A percentile compares a stretch with the other conserved stretches of the same genome.
Evolutionary conservation across 495 filamentous ascomycete genomes (phyloP).

Genomic region (Aspergillus steynii): DNA sequence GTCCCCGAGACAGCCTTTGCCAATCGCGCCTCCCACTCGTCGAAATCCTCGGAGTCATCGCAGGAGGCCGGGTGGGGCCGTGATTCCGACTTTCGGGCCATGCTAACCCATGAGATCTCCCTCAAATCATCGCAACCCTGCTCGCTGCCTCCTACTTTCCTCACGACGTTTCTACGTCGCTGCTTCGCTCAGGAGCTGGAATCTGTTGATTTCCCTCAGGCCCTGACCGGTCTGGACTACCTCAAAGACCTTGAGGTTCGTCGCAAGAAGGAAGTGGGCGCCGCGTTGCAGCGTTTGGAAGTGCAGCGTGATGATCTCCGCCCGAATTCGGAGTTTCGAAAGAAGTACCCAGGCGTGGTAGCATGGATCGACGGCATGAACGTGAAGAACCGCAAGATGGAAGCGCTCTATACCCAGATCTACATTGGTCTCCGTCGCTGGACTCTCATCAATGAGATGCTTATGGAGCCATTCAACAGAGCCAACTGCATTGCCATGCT

Average conservation of each 20-base stretch:
- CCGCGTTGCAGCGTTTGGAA: constrained; percentile 44
- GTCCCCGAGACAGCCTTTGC: constrained; percentile 35
- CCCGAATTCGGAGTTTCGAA: constrained; percentile 40
- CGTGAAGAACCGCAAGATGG: constrained; percentile 56
- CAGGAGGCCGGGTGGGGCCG: constrained; percentile 40
- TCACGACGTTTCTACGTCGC: constrained; percentile 63
- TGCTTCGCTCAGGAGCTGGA: constrained; percentile 59
- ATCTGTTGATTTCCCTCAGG: constrained; percentile 70
- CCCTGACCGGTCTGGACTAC: constrained; percentile 71
- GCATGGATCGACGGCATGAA: constrained; percentile 56
- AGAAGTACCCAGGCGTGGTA: constrained; percentile 51
- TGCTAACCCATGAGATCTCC: constrained; percentile 63
- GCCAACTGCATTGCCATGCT: constrained; percentile 73
- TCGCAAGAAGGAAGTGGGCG: constrained; percentile 58
- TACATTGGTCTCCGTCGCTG: constrained; percentile 70
- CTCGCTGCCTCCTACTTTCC: constrained; percentile 66
- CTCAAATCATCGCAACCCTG: constrained; percentile 63
- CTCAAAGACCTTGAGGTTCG: constrained; percentile 67
- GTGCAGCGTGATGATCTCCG: constrained; percentile 41
- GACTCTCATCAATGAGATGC: constrained; percentile 72
- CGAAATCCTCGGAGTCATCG: constrained; percentile 36
- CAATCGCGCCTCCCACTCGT: constrained; percentile 33
- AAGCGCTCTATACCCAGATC: constrained; percentile 63
- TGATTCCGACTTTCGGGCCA: constrained; percentile 61
- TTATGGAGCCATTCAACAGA: constrained; percentile 63